Base-by-base conservation (phyloP, 805 yeast genomes). In the Candida vaughaniae region DNA sequence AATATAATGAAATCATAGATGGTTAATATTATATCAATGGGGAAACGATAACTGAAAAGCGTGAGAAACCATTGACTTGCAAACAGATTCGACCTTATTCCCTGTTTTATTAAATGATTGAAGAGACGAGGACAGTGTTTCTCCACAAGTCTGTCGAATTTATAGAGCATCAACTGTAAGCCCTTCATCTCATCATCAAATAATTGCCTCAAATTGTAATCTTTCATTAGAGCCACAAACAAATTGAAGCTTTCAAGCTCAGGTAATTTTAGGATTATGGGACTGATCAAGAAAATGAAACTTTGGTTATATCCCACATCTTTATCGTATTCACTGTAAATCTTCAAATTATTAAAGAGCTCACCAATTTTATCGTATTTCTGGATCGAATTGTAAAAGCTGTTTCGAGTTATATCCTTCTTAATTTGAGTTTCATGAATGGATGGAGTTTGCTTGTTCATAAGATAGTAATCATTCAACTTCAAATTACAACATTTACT, bases 261-360 rank as follows among this genome's bases (percentile, higher is more conserved):
- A 25, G 66, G 73, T 80, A 88, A 76, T 49, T 86, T 86, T 66
- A 90, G 70, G 30, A 89, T 66, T 32, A 93, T 61, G 2, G 99
- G 97, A 5, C 88, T 88, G 0, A 86, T 77, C 29, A 93, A 78
- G 53, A 93, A 93, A 1, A 95, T 95, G 96, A 93, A 89, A 6
- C 99, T 98, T 61, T 93, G 99, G 2, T 97, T 93, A 54, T 93
- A 93, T 0, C 99, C 99, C 34, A 93, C 96, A 35, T 90, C 97
- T 1, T 85, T 80, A 58, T 93, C 98, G 56, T 77, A 83, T 32
- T 87, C 63, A 16, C 93, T 79, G 63, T 91, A 93, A 0, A 89
- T 90, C 53, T 85, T 85, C 44, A 93, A 75, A 19, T 93, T 81
- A 39, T 80, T 78, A 53, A 70, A 85, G 23, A 93, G 64, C 33